Percentiles rank a stretch among this genome's conserved stretches.
Conservation (phyloP, 345 rosid genomes). For the Garcia nutans region DNA sequence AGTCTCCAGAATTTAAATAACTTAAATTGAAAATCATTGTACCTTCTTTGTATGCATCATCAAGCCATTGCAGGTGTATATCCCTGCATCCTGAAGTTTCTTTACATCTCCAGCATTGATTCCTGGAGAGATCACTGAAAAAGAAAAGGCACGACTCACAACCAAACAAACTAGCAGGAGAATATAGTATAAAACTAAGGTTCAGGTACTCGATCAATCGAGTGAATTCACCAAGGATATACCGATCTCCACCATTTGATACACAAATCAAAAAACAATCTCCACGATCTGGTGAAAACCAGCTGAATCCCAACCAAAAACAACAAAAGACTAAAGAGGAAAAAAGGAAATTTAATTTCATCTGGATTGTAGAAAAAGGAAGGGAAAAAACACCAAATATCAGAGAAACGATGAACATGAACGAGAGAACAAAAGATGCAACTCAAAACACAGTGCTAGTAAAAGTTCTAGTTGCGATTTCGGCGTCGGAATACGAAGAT, state of each 20-base stretch:
- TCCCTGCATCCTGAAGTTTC: slow-evolving; percentile 93
- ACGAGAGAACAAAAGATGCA: neutral
- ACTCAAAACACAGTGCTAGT: no score
- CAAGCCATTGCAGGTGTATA: slow-evolving; percentile 91
- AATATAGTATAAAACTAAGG: neutral
- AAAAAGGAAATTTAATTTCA: neutral
- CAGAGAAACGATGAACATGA: neutral
- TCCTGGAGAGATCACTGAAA: slow-evolving; percentile 71
- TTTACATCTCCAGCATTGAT: slow-evolving; percentile 92
- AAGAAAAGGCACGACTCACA: neutral
- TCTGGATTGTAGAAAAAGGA: no score
- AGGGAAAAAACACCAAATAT: neutral
- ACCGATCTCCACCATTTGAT: neutral
- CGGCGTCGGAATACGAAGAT: neutral
- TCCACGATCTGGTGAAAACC: neutral
- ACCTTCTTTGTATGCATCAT: slow-evolving; percentile 99
- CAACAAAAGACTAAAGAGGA: neutral
- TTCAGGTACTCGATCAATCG: neutral
- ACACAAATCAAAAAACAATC: neutral
- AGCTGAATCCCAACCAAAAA: no score
- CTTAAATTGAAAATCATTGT: neutral
- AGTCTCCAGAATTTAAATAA: neutral
- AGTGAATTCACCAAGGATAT: neutral
- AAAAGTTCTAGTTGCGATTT: neutral
- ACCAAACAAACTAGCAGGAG: neutral